A percentile compares a stretch with the other conserved stretches of the same genome.
Conservation (phyloP, 805 yeast genomes). For the Kuraishia ogatae region DNA sequence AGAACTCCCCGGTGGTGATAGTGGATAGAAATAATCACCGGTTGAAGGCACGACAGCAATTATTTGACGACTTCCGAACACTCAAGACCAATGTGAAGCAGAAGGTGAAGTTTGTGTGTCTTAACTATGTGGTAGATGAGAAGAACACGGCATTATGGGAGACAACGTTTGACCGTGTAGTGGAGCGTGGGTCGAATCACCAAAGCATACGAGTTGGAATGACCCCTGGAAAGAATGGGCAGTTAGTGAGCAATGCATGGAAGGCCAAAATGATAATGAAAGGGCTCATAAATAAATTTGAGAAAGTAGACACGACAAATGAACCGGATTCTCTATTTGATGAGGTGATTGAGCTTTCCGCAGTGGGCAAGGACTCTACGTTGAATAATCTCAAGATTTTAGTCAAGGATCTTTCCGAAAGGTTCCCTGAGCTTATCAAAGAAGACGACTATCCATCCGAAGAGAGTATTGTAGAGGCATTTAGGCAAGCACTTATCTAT, state of each 20-base stretch:
- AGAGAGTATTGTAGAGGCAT: slow-evolving; percentile 34
- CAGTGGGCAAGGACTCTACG: slow-evolving; percentile 33
- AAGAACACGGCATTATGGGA: slow-evolving; percentile 29
- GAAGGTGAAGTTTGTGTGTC: slow-evolving; percentile 47
- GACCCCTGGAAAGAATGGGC: slow-evolving; percentile 33
- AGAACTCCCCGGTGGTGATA: slow-evolving; percentile 44
- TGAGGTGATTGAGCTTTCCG: slow-evolving; percentile 47
- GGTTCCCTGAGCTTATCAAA: slow-evolving; percentile 35
- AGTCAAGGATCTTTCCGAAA: background rate
- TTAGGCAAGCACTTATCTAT: slow-evolving; percentile 13
- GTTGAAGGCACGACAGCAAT: slow-evolving; percentile 55
- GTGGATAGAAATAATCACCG: slow-evolving; percentile 82
- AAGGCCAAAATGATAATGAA: slow-evolving; percentile 53
- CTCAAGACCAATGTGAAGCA: slow-evolving; percentile 26
- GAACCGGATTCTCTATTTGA: slow-evolving; percentile 68
- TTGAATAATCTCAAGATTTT: slow-evolving; percentile 9
- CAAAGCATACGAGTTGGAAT: slow-evolving; percentile 58
- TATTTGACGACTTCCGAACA: slow-evolving; percentile 44
- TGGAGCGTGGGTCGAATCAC: slow-evolving; percentile 76
- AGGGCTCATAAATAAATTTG: slow-evolving; percentile 65
- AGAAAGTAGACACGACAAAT: slow-evolving; percentile 36
- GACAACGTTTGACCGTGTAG: slow-evolving; percentile 51
- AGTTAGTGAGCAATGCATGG: background rate
- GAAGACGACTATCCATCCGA: slow-evolving; percentile 27
- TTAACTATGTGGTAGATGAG: slow-evolving; percentile 47